Conservation (phyloP, 129 eudicot species). For the Mikania micrantha region DNA sequence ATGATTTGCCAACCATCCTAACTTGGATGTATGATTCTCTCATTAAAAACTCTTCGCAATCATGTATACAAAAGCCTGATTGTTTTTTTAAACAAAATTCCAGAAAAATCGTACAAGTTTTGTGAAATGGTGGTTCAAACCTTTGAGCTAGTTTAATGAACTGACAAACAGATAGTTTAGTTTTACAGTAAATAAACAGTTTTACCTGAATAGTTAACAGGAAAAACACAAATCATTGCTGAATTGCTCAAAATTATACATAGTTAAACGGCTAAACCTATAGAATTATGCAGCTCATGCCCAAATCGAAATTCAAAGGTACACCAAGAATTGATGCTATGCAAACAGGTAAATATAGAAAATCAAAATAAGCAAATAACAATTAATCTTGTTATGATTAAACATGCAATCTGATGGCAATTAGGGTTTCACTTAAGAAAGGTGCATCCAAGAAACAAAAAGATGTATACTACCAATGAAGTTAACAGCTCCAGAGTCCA, state of each 20-base stretch:
- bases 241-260: not conserved
- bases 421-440: constrained; percentile 52
- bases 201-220: too few relatives aligned
- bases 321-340: not conserved
- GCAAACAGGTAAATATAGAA: constrained; percentile 9
- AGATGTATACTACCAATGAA: constrained; percentile 62
- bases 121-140: too few relatives aligned
- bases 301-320: constrained; percentile 4
- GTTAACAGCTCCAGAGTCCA: constrained; percentile 92
- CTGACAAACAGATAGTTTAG: too few relatives aligned
- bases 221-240: too few relatives aligned
- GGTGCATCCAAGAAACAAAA: constrained; percentile 77
- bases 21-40: too few relatives aligned
- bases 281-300: constrained; percentile 5
- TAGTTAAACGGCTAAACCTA: not conserved
- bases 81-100: too few relatives aligned
- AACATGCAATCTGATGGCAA: constrained; percentile 11
- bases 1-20: too few relatives aligned
- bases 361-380: constrained; percentile 1
- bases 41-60: too few relatives aligned
- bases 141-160: too few relatives aligned
- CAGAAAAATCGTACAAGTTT: too few relatives aligned
- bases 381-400: constrained; percentile 7
- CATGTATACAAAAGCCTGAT: too few relatives aligned
- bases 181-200: too few relatives aligned